Evolutionary conservation across 345 rosid species (phyloP).

Genomic region (Populus euphratica): DNA sequence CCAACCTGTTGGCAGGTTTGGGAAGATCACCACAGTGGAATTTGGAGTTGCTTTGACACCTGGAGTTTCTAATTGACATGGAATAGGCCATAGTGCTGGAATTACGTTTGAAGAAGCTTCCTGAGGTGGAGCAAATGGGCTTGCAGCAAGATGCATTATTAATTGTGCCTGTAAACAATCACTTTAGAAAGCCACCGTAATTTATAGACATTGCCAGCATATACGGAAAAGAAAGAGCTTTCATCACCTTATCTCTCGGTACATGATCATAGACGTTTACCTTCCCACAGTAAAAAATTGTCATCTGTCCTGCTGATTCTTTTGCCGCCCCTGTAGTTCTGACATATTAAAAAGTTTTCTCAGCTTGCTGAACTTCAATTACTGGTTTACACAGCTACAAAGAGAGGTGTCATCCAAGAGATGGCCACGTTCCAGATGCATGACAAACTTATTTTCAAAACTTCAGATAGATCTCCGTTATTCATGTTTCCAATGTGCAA

Average conservation of each 20-base stretch:
- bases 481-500: background rate
- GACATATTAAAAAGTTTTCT: conserved; percentile 16
- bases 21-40: conserved; percentile 15
- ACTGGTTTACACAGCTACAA: background rate
- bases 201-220: background rate
- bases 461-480: conserved; percentile 2
- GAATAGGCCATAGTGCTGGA: conserved; percentile 23
- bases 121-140: conserved; percentile 18
- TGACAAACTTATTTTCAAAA: background rate
- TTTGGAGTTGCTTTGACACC: conserved; percentile 20
- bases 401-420: background rate
- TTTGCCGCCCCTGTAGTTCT: conserved; percentile 20
- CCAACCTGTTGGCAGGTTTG: conserved; percentile 28
- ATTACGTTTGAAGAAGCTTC: conserved; percentile 22
- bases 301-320: conserved; percentile 36
- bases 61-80: conserved; percentile 26
- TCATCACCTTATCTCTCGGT: conserved; percentile 34
- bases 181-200: conserved; percentile 10
- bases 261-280: conserved; percentile 41
- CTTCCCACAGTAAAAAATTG: conserved; percentile 43
- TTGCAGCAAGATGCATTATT: conserved; percentile 40
- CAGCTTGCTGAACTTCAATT: conserved; percentile 18
- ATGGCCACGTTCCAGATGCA: background rate
- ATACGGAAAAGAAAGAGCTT: background rate
- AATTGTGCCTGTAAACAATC: conserved; percentile 35